Base-by-base conservation (phyloP, 2,329 filamentous ascomycete genomes). In the Falciphora oryzae region DNA sequence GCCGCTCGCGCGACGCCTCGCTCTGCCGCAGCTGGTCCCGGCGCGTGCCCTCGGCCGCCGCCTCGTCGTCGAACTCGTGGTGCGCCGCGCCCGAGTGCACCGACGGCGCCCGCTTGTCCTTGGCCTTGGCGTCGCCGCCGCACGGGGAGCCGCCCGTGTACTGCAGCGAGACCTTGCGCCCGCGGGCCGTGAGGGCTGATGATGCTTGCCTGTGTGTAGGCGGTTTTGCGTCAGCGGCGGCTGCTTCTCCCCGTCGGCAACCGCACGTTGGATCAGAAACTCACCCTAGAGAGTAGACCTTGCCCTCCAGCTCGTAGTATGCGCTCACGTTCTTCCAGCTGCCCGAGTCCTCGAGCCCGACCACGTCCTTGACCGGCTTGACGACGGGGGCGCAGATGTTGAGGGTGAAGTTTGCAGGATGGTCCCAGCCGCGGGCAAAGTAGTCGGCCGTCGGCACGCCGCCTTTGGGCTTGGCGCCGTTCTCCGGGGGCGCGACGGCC, bases 371-470 rank as follows among this genome's bases (percentile, higher is more conserved):
- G 27, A 90, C 79, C 22, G 84, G 79, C 69, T 90, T 85, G 22
- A 93, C 83, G n/a, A 93, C 89, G 1, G 90, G 81, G 50, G 83
- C 87, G 78, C 91, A 95, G 70, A 95, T 88, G 77, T 95, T 95
- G 71, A 94, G 73, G 2, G 91, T 94, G 72, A 95, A 95, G 78
- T 94, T 94, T 68, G 86, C 85, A 67, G 85, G 86, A 70, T 93
- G 91, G 76, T 94, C 91, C 74, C 87, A 90, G 44, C 91, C 91
- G 66, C 84, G 84, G 10, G 89, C 86, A 68, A 86, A 82, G 74
- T 87, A 87, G 72, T 87, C 84, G 38, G 78, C 76, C 13, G 76
- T 75, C 14, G 77, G 75, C 32, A 73, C 74, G 18, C 77, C 77
- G 67, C 77, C 79, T 66, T 78, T 75, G 18, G 77, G 71, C 69